Percentiles rank a stretch among this genome's conserved stretches.
Conservation (phyloP, 1,139 yeast species). For the Meyerozyma guilliermondii region DNA sequence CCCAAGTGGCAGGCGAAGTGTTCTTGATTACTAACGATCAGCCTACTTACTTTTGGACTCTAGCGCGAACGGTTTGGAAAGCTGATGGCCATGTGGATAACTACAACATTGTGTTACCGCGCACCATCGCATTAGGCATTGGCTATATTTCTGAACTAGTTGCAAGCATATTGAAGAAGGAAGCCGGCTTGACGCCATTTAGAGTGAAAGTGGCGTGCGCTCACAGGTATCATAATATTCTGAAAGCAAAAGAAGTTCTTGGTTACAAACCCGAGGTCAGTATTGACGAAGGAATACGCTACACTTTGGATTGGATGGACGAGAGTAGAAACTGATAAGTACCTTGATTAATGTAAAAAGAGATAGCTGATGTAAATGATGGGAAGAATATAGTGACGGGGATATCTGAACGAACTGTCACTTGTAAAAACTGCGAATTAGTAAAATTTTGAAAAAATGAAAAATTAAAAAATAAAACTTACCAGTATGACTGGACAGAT, state of each 20-base stretch:
- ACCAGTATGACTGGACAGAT: not conserved
- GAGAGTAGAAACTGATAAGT: constrained; percentile 36
- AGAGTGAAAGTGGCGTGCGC: constrained; percentile 93
- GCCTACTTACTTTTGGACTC: constrained; percentile 95
- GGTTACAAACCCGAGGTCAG: constrained; percentile 81
- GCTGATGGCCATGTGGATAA: constrained; percentile 84
- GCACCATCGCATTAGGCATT: constrained; percentile 68
- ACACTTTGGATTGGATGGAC: constrained; percentile 86
- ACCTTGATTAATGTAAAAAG: not conserved
- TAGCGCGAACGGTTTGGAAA: constrained; percentile 96
- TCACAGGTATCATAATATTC: constrained; percentile 86
- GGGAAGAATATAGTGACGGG: not conserved
- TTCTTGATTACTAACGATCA: constrained; percentile 91
- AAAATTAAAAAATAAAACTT: not conserved
- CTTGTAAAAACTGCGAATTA: not conserved
- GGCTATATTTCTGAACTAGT: constrained; percentile 78
- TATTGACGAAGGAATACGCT: constrained; percentile 75
- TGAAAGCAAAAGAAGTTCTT: constrained; percentile 73
- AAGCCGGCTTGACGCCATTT: constrained; percentile 94
- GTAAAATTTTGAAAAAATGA: not conserved
- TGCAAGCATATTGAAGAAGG: constrained; percentile 67
- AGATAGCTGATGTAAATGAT: not conserved
- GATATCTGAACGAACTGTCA: not conserved
- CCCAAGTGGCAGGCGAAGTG: constrained; percentile 70
- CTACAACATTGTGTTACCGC: constrained; percentile 61